Conservation (phyloP, 1,284 basidiomycete species). For the Cryptococcus neoformans region DNA sequence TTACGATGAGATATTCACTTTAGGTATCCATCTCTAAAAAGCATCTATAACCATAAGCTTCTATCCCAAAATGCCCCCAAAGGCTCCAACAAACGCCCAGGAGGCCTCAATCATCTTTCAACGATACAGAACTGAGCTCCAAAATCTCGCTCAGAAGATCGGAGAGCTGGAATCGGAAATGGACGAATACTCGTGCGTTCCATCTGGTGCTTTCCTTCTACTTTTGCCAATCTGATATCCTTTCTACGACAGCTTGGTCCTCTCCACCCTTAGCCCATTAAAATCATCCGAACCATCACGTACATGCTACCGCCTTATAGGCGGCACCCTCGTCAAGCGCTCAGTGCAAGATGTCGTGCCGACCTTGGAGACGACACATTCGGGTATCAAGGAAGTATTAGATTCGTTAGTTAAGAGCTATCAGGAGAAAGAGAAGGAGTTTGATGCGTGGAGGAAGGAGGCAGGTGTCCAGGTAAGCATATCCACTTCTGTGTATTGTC, state of each 20-base stretch:
- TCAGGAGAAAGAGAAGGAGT: constrained; percentile 80
- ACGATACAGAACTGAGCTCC: constrained; percentile 74
- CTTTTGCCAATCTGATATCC: not conserved
- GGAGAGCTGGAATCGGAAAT: constrained; percentile 89
- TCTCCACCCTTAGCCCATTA: constrained; percentile 70
- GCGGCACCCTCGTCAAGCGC: constrained; percentile 91
- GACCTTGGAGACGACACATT: constrained; percentile 75
- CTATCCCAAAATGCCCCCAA: constrained; percentile 40
- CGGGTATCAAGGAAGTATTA: constrained; percentile 81
- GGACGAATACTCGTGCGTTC: constrained; percentile 69
- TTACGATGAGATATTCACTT: too few relatives aligned
- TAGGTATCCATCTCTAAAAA: too few relatives aligned
- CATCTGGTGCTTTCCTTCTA: not conserved
- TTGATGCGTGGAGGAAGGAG: constrained; percentile 76
- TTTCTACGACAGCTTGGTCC: constrained; percentile 88
- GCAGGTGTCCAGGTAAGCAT: constrained; percentile 64
- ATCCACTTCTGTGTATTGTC: too few relatives aligned
- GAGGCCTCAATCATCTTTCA: constrained; percentile 44
- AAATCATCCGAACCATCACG: constrained; percentile 77
- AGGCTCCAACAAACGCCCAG: constrained; percentile 33
- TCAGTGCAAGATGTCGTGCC: constrained; percentile 96
- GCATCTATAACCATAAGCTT: too few relatives aligned
- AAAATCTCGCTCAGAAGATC: constrained; percentile 82
- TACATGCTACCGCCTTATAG: constrained; percentile 95
- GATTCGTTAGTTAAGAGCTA: constrained; percentile 75